phyloP scores from a whole-genome alignment of 805 yeast species.

The Cyberlindnera maclurae region DNA sequence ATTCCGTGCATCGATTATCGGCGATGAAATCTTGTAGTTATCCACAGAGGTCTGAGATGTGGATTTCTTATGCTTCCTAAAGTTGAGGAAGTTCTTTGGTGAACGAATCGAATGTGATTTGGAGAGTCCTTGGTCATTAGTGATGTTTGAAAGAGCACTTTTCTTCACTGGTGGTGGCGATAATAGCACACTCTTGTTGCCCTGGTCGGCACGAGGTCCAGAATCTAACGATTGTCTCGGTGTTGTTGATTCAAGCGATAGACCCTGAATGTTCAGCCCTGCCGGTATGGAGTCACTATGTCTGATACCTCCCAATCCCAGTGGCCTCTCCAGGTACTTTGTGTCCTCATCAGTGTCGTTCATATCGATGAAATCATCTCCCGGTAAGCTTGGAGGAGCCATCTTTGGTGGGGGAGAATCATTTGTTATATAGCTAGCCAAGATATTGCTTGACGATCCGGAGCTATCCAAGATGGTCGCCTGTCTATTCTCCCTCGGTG shows the following conservation, averaged over 20 bases:
- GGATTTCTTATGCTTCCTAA: conserved; percentile 22
- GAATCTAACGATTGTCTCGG: not conserved
- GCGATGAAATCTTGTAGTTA: conserved; percentile 21
- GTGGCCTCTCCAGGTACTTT: conserved; percentile 10
- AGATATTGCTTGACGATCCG: conserved; percentile 18
- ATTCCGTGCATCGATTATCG: conserved; percentile 9
- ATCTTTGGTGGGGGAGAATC: conserved; percentile 19
- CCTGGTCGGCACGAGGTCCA: not conserved
- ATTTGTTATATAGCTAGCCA: conserved; percentile 18
- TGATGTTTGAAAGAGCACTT: conserved; percentile 1
- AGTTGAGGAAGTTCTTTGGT: conserved; percentile 21
- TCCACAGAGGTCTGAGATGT: conserved; percentile 20
- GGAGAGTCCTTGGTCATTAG: conserved; percentile 2
- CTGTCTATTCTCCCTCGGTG: conserved; percentile 21
- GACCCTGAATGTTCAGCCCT: conserved; percentile 19
- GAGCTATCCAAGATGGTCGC: conserved; percentile 22
- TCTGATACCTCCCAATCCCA: conserved; percentile 16
- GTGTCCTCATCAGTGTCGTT: conserved; percentile 12
- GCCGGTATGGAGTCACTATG: conserved; percentile 16
- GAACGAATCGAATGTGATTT: conserved; percentile 20
- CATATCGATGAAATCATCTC: conserved; percentile 14
- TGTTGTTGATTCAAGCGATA: not conserved
- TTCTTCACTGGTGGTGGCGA: conserved; percentile 1
- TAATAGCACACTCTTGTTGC: not conserved
- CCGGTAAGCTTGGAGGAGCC: conserved; percentile 13